phyloP scores from a whole-genome alignment of 495 filamentous ascomycete species.

The Trichoderma gamsii region DNA sequence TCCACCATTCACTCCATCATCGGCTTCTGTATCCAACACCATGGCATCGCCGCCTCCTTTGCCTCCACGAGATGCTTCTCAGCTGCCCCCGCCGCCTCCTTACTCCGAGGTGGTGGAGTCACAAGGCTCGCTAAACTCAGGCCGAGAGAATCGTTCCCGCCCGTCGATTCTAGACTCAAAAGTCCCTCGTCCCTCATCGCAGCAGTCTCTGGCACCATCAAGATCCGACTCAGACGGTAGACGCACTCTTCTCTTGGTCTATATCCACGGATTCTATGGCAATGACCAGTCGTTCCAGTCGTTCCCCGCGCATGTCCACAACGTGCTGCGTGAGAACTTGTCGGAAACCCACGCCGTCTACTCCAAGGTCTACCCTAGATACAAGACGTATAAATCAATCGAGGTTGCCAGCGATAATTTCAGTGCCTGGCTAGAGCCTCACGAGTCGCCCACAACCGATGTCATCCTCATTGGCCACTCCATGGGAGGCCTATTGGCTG shows the following conservation, averaged over 20 bases:
- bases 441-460: slow-evolving; percentile 69
- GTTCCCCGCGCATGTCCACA: slow-evolving; percentile 84
- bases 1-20: not conserved
- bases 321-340: slow-evolving; percentile 60
- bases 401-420: slow-evolving; percentile 72
- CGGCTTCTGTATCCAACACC: not conserved
- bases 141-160: not conserved
- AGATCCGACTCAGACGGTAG: slow-evolving; percentile 33
- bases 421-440: slow-evolving; percentile 72
- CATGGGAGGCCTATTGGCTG: slow-evolving; percentile 79
- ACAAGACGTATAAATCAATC: slow-evolving; percentile 73
- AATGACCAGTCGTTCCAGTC: slow-evolving; percentile 80
- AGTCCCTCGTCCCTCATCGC: slow-evolving; percentile 59
- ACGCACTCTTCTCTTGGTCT: slow-evolving; percentile 71
- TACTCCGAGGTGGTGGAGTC: not conserved
- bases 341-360: slow-evolving; percentile 72
- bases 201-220: slow-evolving; percentile 54
- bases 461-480: slow-evolving; percentile 82
- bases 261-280: slow-evolving; percentile 92
- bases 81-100: not conserved
- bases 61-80: not conserved
- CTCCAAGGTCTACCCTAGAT: slow-evolving; percentile 87
- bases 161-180: not conserved
- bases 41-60: slow-evolving; percentile 1
- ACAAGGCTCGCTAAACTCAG: not conserved